Evolutionary conservation across 192 early-diverging fungal genomes (phyloP).

Genomic region (Dispira simplex): DNA sequence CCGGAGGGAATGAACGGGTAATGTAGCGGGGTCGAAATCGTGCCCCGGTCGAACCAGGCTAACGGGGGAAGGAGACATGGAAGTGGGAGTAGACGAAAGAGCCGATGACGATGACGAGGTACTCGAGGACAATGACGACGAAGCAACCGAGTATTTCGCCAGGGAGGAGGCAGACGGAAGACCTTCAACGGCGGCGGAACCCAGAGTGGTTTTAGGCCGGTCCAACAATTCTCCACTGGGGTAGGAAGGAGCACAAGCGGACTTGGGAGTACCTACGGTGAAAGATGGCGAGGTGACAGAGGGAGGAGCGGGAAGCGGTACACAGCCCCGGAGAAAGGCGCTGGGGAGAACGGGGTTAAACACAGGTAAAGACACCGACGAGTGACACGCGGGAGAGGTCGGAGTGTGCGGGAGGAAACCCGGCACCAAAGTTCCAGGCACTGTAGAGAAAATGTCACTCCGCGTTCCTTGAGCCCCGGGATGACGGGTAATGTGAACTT

Average conservation of each 20-base stretch:
- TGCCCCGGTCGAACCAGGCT: background rate
- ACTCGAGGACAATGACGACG: background rate
- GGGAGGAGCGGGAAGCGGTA: background rate
- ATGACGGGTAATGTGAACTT: background rate
- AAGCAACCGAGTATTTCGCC: background rate
- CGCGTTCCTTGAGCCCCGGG: background rate
- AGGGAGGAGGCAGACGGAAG: too few relatives aligned
- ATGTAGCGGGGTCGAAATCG: background rate
- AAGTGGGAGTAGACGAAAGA: background rate
- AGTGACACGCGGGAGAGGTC: constrained; percentile 1
- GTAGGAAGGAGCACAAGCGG: background rate
- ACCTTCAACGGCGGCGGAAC: too few relatives aligned
- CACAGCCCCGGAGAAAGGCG: background rate
- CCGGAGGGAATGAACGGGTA: background rate
- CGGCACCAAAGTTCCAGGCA: background rate
- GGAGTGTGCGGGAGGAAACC: constrained; percentile 1
- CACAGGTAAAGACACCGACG: background rate
- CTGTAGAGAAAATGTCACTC: background rate
- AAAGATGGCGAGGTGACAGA: background rate
- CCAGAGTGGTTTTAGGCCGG: too few relatives aligned
- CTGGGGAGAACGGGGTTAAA: background rate
- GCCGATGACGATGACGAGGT: background rate
- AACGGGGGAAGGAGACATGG: background rate
- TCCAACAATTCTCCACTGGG: too few relatives aligned
- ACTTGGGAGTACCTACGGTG: background rate